Percentiles rank a stretch among this genome's conserved stretches.
These are phyloP conservation scores for Dillenia suffruticosa DNA, from an alignment of 164 flowering plant species.

Conservation along the genomic window DNA sequence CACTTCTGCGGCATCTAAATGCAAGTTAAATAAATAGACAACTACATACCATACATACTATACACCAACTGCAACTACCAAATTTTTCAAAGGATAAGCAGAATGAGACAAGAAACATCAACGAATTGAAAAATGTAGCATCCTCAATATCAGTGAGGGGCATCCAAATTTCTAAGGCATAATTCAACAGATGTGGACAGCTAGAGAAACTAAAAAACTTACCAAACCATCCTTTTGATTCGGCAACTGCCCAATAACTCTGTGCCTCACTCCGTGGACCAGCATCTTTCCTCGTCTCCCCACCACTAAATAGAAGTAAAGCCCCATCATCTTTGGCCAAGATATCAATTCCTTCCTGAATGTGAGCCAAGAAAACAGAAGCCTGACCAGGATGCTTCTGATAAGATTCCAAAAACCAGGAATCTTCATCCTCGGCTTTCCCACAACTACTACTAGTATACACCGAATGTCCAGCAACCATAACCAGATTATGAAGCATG, in stretches of 20 bases:
- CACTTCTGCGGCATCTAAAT: no score
- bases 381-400: slow-evolving; percentile 96
- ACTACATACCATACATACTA: no score
- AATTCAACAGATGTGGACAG: background rate
- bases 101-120: no score
- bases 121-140: no score
- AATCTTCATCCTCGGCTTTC: slow-evolving; percentile 71
- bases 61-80: no score
- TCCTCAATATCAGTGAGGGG: no score
- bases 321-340: slow-evolving; percentile 68
- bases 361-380: slow-evolving; percentile 72
- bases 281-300: slow-evolving; percentile 93
- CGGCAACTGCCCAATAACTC: slow-evolving; percentile 98
- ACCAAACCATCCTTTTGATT: slow-evolving; percentile 95
- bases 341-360: slow-evolving; percentile 70
- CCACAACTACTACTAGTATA: slow-evolving; percentile 87
- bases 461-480: slow-evolving; percentile 99
- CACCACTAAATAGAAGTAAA: slow-evolving; percentile 93
- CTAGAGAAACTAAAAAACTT: slow-evolving; percentile 23
- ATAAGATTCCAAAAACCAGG: slow-evolving; percentile 92
- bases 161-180: no score
- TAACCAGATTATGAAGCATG: slow-evolving; percentile 69
- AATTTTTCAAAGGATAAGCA: no score
- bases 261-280: slow-evolving; percentile 99
- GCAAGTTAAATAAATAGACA: no score